These are phyloP conservation scores for Lipomyces starkeyi DNA, from an alignment of 805 yeast genomes.

Conservation along the genomic window DNA sequence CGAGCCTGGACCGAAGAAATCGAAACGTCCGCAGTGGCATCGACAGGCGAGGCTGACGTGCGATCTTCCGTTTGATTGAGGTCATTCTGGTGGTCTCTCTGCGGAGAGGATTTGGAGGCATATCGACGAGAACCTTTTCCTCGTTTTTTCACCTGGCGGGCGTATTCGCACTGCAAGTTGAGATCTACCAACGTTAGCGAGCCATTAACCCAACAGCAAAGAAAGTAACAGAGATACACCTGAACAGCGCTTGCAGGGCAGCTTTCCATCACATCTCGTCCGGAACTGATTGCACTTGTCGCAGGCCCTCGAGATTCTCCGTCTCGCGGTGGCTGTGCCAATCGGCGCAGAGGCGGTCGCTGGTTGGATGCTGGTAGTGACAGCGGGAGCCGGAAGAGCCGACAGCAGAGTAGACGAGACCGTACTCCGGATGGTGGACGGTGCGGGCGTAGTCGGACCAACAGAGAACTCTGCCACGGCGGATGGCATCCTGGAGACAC, in stretches of 20 bases:
- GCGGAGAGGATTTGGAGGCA: conserved; percentile 32
- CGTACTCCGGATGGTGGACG: background rate
- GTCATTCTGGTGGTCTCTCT: conserved; percentile 8
- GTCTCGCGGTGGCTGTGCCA: conserved; percentile 6
- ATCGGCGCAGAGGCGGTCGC: background rate
- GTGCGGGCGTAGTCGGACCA: background rate
- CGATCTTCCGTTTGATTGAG: background rate
- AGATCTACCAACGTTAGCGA: conserved; percentile 16
- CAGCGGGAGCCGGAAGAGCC: background rate
- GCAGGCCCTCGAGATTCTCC: conserved; percentile 50
- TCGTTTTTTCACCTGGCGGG: conserved; percentile 53
- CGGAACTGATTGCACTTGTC: conserved; percentile 56
- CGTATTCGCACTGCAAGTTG: conserved; percentile 48
- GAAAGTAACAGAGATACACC: conserved; percentile 30
- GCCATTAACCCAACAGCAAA: too few relatives aligned
- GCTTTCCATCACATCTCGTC: conserved; percentile 56
- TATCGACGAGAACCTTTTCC: conserved; percentile 50
- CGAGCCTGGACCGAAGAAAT: conserved; percentile 1
- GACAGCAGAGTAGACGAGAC: background rate
- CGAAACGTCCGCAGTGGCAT: background rate
- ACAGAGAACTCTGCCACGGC: background rate
- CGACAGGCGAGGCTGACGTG: conserved; percentile 4
- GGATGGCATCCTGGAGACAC: background rate
- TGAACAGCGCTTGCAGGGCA: conserved; percentile 54
- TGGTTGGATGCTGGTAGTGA: background rate